Conservation (phyloP, 805 yeast genomes). For the Suhomyces tanzawaensis region DNA sequence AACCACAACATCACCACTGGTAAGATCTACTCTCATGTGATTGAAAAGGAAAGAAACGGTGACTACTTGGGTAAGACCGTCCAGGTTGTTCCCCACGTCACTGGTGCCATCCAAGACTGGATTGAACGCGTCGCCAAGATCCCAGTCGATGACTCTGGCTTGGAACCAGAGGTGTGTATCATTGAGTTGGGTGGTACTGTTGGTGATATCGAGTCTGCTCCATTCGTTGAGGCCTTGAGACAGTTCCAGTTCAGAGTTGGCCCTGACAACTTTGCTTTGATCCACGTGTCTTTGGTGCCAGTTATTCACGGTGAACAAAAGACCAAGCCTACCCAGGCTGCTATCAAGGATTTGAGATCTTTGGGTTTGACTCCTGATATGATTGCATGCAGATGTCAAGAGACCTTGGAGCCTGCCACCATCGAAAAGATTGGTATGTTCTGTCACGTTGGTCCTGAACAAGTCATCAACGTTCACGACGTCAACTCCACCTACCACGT, state of each 20-base stretch:
- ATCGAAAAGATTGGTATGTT: conserved; percentile 97
- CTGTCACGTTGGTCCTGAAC: conserved; percentile 98
- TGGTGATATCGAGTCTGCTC: conserved; percentile 98
- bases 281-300: conserved; percentile 96
- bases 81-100: conserved; percentile 97
- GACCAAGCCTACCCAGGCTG: conserved; percentile 99
- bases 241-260: conserved; percentile 99
- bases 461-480: conserved; percentile 95
- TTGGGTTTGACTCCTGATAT: conserved; percentile 93
- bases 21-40: conserved; percentile 90
- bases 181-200: conserved; percentile 99
- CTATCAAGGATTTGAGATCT: conserved; percentile 93
- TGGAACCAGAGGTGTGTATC: conserved; percentile 93
- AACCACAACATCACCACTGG: conserved; percentile 99
- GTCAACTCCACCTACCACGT: conserved; percentile 97
- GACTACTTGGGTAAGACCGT: conserved; percentile 99
- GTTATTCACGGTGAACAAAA: conserved; percentile 98
- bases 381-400: conserved; percentile 96
- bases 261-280: conserved; percentile 85
- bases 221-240: conserved; percentile 97
- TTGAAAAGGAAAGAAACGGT: conserved; percentile 92
- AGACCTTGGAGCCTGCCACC: conserved; percentile 76
- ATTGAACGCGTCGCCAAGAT: conserved; percentile 86
- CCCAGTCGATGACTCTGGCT: conserved; percentile 87
- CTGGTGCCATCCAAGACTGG: conserved; percentile 98